Conservation (phyloP, 805 yeast genomes). For the Candida manassasensis region DNA sequence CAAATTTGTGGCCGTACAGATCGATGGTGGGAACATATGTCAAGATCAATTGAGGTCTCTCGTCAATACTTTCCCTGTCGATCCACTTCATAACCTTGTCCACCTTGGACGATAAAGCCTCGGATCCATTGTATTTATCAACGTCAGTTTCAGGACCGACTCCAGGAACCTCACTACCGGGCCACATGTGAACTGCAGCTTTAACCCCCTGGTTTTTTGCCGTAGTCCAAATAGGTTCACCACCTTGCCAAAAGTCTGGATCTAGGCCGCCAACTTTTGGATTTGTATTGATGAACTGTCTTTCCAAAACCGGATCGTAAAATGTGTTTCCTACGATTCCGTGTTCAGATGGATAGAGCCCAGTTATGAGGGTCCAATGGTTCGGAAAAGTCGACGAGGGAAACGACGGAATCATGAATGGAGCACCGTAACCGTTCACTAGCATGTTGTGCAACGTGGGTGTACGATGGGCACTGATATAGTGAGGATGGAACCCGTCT, state of each 20-base stretch:
- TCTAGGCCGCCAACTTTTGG: conserved; percentile 46
- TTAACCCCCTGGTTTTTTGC: conserved; percentile 57
- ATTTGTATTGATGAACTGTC: conserved; percentile 60
- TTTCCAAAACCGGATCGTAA: conserved; percentile 52
- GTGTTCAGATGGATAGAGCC: conserved; percentile 75
- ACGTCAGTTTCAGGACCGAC: conserved; percentile 48
- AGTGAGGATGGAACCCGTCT: conserved; percentile 91
- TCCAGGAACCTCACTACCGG: conserved; percentile 78
- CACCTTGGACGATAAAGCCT: conserved; percentile 51
- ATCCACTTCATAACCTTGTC: conserved; percentile 63
- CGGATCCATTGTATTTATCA: conserved; percentile 63
- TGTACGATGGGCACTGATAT: conserved; percentile 59
- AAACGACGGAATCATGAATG: conserved; percentile 81
- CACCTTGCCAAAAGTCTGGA: conserved; percentile 72
- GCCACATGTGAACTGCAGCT: conserved; percentile 94
- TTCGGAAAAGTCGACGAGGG: conserved; percentile 90
- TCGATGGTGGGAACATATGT: conserved; percentile 81
- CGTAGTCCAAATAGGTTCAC: conserved; percentile 85
- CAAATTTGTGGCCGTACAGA: conserved; percentile 68
- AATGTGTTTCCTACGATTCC: conserved; percentile 85
- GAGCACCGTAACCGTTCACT: conserved; percentile 54
- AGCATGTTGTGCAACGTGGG: conserved; percentile 66
- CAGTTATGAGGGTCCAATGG: conserved; percentile 89
- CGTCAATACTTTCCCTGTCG: conserved; percentile 44
- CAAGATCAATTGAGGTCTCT: conserved; percentile 72